A percentile compares a stretch with the other conserved stretches of the same genome.
Evolutionary conservation across 2,329 filamentous ascomycete species (phyloP).

Genomic region (Paecilomyces niveus): DNA sequence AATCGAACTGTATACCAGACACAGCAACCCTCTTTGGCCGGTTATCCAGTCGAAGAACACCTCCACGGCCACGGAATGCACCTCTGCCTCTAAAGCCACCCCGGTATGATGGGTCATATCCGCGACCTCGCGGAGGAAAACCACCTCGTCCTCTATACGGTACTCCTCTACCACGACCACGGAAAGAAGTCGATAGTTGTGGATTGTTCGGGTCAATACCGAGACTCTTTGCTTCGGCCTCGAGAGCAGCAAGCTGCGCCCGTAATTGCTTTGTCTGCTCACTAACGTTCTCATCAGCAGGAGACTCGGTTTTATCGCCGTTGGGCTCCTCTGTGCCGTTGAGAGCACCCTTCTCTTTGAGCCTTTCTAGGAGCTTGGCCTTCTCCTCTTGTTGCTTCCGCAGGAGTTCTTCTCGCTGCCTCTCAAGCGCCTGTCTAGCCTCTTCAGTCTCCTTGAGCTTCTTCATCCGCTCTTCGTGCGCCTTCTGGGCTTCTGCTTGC

Average conservation of each 20-base stretch:
- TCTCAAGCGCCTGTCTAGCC: constrained; percentile 46
- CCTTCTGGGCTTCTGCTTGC: constrained; percentile 51
- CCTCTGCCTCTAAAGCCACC: constrained; percentile 39
- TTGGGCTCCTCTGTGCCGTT: constrained; percentile 10
- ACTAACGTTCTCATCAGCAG: constrained; percentile 29
- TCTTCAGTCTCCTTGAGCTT: constrained; percentile 47
- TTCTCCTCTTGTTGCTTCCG: constrained; percentile 51
- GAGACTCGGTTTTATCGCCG: constrained; percentile 9
- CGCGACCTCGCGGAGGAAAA: constrained; percentile 33
- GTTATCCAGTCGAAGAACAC: constrained; percentile 53
- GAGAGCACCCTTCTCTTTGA: constrained; percentile 37
- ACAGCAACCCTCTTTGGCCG: constrained; percentile 49
- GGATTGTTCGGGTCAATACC: constrained; percentile 41
- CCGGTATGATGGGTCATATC: constrained; percentile 31
- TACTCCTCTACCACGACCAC: constrained; percentile 18
- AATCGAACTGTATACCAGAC: constrained; percentile 40
- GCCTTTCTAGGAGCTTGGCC: constrained; percentile 40
- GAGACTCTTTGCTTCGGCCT: constrained; percentile 48
- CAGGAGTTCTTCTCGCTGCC: constrained; percentile 43
- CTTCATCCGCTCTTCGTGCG: constrained; percentile 47
- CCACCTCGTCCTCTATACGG: constrained; percentile 35
- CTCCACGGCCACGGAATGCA: constrained; percentile 35
- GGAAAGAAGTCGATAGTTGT: constrained; percentile 20
- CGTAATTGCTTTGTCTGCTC: constrained; percentile 47
- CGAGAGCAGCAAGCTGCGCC: constrained; percentile 48